Conservation (phyloP, 2,329 filamentous ascomycete species). For the Colletotrichum orbiculare region DNA sequence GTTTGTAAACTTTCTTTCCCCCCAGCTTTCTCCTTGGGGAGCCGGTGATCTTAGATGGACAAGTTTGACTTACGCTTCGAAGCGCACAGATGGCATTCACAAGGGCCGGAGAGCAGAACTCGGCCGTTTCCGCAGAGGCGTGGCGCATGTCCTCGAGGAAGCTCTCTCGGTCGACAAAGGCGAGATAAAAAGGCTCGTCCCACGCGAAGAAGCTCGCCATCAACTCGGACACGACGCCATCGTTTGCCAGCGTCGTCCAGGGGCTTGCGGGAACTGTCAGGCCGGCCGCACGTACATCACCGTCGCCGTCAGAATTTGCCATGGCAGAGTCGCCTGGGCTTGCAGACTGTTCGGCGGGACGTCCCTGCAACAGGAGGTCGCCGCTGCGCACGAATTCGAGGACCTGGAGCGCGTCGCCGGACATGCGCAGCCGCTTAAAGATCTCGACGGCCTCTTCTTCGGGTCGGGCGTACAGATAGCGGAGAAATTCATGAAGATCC, state of each 20-base stretch:
- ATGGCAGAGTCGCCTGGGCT: background rate
- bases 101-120: background rate
- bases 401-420: background rate
- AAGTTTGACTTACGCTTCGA: background rate
- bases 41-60: background rate
- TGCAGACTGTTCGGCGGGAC: background rate
- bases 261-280: background rate
- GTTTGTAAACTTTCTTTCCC: no score
- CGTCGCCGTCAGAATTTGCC: background rate
- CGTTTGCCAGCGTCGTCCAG: background rate
- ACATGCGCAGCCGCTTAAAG: conserved; percentile 4
- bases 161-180: background rate
- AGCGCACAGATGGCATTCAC: conserved; percentile 6
- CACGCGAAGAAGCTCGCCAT: conserved; percentile 4
- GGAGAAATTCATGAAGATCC: conserved; percentile 5
- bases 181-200: conserved; percentile 1
- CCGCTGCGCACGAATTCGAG: conserved; percentile 11
- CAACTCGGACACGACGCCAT: background rate
- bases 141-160: conserved; percentile 2
- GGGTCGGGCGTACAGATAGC: background rate
- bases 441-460: conserved; percentile 7
- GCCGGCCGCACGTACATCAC: background rate
- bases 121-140: background rate
- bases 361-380: conserved; percentile 14
- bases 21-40: no score